Conservation (phyloP, 2,329 filamentous ascomycete species). For the Hypoxylon rubiginosum region DNA sequence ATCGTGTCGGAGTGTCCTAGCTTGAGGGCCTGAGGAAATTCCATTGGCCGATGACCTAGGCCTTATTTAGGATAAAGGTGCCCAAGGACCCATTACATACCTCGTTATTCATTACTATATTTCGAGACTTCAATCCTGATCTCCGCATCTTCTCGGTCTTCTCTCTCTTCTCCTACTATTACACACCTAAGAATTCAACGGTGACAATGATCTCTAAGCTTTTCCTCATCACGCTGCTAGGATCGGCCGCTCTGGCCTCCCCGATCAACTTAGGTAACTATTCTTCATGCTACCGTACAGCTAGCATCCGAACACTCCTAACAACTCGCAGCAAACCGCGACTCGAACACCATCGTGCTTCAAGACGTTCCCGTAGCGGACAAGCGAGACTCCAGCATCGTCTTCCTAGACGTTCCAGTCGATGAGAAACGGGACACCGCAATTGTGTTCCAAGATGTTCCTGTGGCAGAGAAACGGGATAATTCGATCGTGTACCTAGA, state of each 20-base stretch:
- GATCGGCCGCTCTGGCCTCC: neutral
- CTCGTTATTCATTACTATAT: neutral
- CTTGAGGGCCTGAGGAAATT: neutral
- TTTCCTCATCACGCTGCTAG: conserved; percentile 6
- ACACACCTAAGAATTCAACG: neutral
- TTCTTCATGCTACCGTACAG: neutral
- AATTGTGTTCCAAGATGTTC: neutral
- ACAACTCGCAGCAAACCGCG: neutral
- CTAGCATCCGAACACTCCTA: neutral
- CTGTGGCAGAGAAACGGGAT: neutral
- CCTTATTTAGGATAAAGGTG: conserved; percentile 11
- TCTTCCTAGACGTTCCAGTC: conserved; percentile 6
- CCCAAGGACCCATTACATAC: neutral
- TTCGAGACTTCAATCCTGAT: neutral
- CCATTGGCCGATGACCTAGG: conserved; percentile 5
- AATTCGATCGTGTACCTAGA: conserved; percentile 3
- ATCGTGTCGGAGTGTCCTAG: neutral
- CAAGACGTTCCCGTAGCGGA: conserved; percentile 4
- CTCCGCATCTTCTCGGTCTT: neutral
- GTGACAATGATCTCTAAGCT: conserved; percentile 1
- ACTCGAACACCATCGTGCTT: conserved; percentile 2
- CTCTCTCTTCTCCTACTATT: neutral
- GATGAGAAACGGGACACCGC: neutral
- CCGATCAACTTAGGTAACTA: conserved; percentile 8
- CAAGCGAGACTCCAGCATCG: too few relatives aligned